Base-by-base conservation (phyloP, 805 yeast species). In the Yamadazyma endophytica region DNA sequence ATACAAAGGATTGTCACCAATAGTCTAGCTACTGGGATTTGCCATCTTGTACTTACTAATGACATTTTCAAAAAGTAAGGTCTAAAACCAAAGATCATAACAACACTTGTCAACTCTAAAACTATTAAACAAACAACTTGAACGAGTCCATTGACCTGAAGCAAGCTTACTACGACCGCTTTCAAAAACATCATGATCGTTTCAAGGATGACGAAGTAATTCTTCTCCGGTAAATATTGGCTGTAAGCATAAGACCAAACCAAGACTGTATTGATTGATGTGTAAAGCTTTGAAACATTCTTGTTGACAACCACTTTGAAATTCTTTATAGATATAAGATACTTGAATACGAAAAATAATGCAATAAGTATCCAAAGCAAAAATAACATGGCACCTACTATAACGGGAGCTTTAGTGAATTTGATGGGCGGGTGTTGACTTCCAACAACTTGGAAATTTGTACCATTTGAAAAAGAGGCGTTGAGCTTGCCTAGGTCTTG, bases 221-320 rank as follows among this genome's bases (percentile, higher is more conserved):
- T 58, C 36, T 55, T 52, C 11, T 56, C 47, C 1, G 79, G 77
- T 15, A 62, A 58, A 45, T 64, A 70, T 12, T 56, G 52, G 32
- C 61, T 57, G 46, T 73, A 75, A 15, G 61, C 44, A 28, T 56
- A 53, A 4, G 70, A 62, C 77, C 78, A 75, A 3, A 64, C 32
- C 30, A 72, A 55, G 23, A 74, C 64, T 5, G 64, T 52, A 31
- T 58, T 63, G 33, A 72, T 54, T 2, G 77, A 72, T 3, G 76
- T 64, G 42, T 74, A 75, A 4, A 75, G 42, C 37, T 52, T 50
- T 3, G 55, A 32, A 12, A 57, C 42, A 9, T 48, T 54, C 13
- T 39, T 40, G 33, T 42, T 54, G 9, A 32, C 35, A 3, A 19
- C 28, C 2, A 51, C 9, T 13, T 47, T 37, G 38, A 44, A 42